phyloP scores from a whole-genome alignment of 2,329 filamentous ascomycete species.

The Colletotrichum magnum region DNA sequence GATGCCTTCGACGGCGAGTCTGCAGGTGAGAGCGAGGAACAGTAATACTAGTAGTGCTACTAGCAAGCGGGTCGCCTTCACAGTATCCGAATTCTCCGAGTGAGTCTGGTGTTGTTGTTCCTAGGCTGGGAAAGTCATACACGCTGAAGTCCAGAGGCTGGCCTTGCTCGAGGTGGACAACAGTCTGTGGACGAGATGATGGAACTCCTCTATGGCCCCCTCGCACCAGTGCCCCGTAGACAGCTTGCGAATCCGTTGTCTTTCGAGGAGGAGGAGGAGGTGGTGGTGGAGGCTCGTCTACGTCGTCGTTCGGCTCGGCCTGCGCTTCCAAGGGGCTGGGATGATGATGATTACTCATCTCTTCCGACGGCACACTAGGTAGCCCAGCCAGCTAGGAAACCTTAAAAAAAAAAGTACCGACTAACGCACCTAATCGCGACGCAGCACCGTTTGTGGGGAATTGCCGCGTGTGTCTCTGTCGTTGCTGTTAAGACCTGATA shows the following conservation, averaged over 20 bases:
- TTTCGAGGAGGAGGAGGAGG: neutral
- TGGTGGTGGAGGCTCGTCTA: conserved; percentile 26
- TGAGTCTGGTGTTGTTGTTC: neutral
- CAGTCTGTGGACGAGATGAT: conserved; percentile 1
- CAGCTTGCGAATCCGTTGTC: neutral
- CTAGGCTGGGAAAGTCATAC: neutral
- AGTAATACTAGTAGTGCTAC: too few species aligned
- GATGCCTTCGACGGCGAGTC: neutral
- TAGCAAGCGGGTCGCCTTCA: neutral
- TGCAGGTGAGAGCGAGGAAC: neutral
- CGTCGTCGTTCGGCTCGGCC: conserved; percentile 22
- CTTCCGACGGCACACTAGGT: conserved; percentile 13
- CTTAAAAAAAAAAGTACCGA: conserved; percentile 25
- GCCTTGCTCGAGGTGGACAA: conserved; percentile 13
- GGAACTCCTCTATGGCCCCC: neutral
- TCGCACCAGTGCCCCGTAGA: neutral
- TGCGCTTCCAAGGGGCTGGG: conserved; percentile 29
- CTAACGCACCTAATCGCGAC: conserved; percentile 25
- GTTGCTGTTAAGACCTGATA: conserved; percentile 29
- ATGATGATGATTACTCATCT: conserved; percentile 39
- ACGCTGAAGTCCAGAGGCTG: neutral
- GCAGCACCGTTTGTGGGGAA: neutral
- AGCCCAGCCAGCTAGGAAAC: conserved; percentile 3
- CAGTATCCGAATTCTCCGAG: neutral
- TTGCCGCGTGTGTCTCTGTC: neutral